Evolutionary conservation across 345 rosid genomes (phyloP), one percentile per base, ranked within the genome.

Genomic region (Acer negundo): DNA sequence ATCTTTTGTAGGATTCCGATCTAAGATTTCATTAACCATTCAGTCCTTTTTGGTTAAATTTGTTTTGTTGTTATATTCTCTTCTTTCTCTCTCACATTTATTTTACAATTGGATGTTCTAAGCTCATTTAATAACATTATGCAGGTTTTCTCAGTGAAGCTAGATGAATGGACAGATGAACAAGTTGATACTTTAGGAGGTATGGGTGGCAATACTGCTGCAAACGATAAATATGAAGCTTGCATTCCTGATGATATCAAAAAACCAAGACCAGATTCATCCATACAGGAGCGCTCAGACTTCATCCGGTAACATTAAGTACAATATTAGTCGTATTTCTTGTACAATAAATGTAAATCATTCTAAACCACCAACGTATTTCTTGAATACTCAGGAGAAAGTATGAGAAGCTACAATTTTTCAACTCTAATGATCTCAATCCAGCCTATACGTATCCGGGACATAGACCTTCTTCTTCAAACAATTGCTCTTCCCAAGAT

Each of bases 131-230:
- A 67, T 61, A 70, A 67, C 59, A 38, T 24, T 82, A 15, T 83
- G 23, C 67, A 96, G 99, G 97, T 96, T 75, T 78, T 91, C 68
- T 96, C 99, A 7, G 88, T 91, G 77, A 96, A 94, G 78, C 91
- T 96, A 75, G 98, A 96, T 77, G 97, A 92, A 24, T 96, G 99
- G 99, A 89, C 97, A 26, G 97, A 94, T 71, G 97, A 96, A 62
- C 97, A 96, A 85, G 97, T 96, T 13, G 85, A 87, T 40, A 38
- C 56, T 71, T 82, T 96, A 55, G 80, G 75, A 24, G 91, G 82
- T 16, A 56, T 86, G 82, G 99, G 99, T 70, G 99, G 99, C 67
- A 96, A 96, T 82, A 68, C 35, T 62, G 85, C 44, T 26, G 97
- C 84, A 65, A 96, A 92, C 87, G 73, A 75, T 82, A 96, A 91